These are phyloP conservation scores for Thielaviopsis ethacetica DNA, from an alignment of 2,329 filamentous ascomycete genomes.

Conservation along the genomic window DNA sequence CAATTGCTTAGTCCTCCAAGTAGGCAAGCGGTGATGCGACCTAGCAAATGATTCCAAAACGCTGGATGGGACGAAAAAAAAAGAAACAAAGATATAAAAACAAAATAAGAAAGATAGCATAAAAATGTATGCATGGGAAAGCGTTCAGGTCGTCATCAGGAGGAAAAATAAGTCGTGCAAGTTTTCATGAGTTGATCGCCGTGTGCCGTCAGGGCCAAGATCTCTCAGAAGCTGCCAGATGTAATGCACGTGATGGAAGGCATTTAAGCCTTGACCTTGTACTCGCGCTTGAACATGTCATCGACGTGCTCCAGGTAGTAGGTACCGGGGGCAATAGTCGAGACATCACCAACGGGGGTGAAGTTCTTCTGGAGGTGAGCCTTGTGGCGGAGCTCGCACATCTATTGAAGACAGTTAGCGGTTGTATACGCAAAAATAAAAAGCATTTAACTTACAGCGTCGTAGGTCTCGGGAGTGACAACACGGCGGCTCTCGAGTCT, in stretches of 20 bases:
- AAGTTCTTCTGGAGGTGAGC: constrained; percentile 72
- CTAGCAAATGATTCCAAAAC: background rate
- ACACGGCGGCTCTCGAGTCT: constrained; percentile 48
- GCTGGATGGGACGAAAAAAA: background rate
- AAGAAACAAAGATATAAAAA: background rate
- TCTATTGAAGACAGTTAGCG: constrained; percentile 26
- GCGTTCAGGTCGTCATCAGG: background rate
- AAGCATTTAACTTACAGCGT: constrained; percentile 39
- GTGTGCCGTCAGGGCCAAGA: background rate
- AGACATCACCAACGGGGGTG: constrained; percentile 49
- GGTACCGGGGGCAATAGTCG: constrained; percentile 47
- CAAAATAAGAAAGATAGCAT: background rate
- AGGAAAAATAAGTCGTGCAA: background rate
- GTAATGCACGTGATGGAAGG: too few relatives aligned
- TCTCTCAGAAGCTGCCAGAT: background rate
- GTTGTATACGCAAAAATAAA: background rate
- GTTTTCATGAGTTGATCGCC: background rate
- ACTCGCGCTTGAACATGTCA: constrained; percentile 72
- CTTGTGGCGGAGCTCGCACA: constrained; percentile 68
- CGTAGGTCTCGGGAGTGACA: constrained; percentile 57
- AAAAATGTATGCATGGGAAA: background rate
- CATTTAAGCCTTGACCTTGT: constrained; percentile 54
- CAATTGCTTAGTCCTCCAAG: background rate
- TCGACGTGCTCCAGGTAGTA: constrained; percentile 73
- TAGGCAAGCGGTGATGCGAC: background rate